These are phyloP conservation scores for Starmerella stigmatis DNA, from an alignment of 805 yeast species.

Conservation along the genomic window DNA sequence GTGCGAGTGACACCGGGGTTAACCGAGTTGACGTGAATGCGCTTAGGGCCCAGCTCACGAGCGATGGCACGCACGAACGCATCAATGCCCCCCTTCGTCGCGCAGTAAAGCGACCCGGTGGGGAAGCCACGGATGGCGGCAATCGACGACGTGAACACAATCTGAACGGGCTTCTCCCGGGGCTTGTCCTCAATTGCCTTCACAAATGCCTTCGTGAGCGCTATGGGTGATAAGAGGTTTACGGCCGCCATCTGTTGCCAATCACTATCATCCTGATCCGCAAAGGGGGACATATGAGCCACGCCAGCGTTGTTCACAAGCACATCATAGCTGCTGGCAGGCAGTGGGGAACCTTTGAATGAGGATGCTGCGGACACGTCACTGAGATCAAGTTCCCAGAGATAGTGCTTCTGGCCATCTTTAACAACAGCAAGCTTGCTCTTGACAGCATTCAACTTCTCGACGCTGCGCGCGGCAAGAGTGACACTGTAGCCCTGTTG, in stretches of 20 bases:
- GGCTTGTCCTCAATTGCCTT: background rate
- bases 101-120: background rate
- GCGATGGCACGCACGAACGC: background rate
- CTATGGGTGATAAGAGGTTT: background rate
- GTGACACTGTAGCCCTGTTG: slow-evolving; percentile 42
- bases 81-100: background rate
- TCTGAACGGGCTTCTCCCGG: background rate
- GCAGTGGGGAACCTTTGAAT: background rate
- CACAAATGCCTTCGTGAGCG: background rate
- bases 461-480: slow-evolving; percentile 34
- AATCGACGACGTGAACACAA: background rate
- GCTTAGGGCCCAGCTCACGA: background rate
- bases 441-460: slow-evolving; percentile 26
- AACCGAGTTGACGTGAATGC: too few relatives aligned
- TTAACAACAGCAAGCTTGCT: slow-evolving; percentile 34
- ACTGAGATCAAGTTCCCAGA: slow-evolving; percentile 1
- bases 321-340: background rate
- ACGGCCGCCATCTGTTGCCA: background rate
- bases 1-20: too few relatives aligned
- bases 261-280: background rate
- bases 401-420: slow-evolving; percentile 22
- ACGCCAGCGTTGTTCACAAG: background rate
- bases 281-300: background rate
- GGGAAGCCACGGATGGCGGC: background rate
- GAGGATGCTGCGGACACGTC: background rate